These are phyloP conservation scores for Ploettnerulaceae sp. DNA, from an alignment of 2,329 filamentous ascomycete species.

Conservation along the genomic window DNA sequence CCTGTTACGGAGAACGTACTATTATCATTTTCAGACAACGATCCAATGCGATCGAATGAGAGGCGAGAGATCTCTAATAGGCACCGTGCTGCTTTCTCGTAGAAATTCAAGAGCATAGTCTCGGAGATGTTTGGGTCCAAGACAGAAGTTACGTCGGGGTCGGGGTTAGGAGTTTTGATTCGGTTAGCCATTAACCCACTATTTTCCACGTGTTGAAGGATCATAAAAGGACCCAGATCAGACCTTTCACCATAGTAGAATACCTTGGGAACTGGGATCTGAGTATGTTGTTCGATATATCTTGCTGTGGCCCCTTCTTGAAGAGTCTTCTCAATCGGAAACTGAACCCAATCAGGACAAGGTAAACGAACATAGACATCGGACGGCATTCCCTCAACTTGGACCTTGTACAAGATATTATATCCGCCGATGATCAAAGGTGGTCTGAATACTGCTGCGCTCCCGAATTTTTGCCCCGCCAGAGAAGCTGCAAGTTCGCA, in stretches of 20 bases:
- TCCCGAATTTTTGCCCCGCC: constrained; percentile 13
- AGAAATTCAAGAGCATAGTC: neutral
- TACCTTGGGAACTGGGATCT: constrained; percentile 15
- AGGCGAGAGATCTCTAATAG: neutral
- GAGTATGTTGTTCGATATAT: constrained; percentile 15
- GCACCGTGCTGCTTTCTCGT: neutral
- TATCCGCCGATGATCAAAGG: constrained; percentile 23
- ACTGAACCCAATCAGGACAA: constrained; percentile 12
- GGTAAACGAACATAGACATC: constrained; percentile 14
- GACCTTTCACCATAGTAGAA: constrained; percentile 16
- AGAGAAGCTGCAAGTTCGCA: constrained; percentile 11
- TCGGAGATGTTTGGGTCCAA: constrained; percentile 28
- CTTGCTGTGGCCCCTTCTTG: constrained; percentile 14
- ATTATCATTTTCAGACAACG: neutral
- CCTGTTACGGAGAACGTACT: neutral
- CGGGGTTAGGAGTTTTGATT: constrained; percentile 28
- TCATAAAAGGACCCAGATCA: constrained; percentile 19
- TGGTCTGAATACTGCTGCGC: constrained; percentile 11
- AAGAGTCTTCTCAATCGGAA: constrained; percentile 19
- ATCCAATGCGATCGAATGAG: constrained; percentile 1
- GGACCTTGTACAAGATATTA: constrained; percentile 20
- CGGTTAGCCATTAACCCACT: constrained; percentile 32
- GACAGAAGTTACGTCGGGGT: constrained; percentile 31
- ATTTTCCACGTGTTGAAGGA: constrained; percentile 21
- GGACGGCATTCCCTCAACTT: constrained; percentile 13